These are phyloP conservation scores for Choiromyces venosus DNA, from an alignment of 495 filamentous ascomycete species.

Conservation along the genomic window DNA sequence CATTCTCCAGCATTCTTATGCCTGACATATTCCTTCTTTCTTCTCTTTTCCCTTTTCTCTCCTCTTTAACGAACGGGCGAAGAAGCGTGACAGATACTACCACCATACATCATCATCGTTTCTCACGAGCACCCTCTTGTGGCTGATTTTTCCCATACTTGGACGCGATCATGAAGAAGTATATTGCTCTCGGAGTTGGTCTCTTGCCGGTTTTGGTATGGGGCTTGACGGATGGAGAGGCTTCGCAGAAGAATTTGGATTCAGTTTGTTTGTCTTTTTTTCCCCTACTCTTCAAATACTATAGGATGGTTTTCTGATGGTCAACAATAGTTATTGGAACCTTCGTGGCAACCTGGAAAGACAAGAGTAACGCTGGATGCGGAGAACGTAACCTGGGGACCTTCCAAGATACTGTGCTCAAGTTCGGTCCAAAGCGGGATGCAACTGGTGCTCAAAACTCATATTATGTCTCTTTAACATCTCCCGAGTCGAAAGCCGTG, in stretches of 20 bases:
- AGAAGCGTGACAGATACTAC: too few species aligned
- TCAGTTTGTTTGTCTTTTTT: constrained; percentile 25
- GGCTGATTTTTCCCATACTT: too few species aligned
- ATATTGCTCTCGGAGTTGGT: constrained; percentile 1
- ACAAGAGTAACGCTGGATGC: constrained; percentile 10
- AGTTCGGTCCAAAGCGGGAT: constrained; percentile 23
- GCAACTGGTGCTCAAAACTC: constrained; percentile 16
- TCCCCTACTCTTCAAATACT: not conserved
- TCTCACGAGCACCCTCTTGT: too few species aligned
- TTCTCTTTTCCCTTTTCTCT: not conserved
- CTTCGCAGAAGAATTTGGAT: constrained; percentile 12
- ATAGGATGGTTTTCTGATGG: constrained; percentile 5
- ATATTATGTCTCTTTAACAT: constrained; percentile 26
- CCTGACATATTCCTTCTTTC: not conserved
- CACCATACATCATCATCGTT: too few species aligned
- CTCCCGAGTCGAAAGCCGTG: constrained; percentile 6
- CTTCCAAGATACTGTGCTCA: constrained; percentile 18
- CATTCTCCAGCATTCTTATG: not conserved
- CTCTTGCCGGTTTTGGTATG: constrained; percentile 13
- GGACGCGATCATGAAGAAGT: too few species aligned
- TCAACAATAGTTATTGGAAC: constrained; percentile 19
- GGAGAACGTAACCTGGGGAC: constrained; percentile 23
- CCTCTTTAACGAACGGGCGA: not conserved
- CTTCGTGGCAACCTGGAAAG: constrained; percentile 25
- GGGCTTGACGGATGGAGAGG: constrained; percentile 19